Percentiles rank a stretch among this genome's conserved stretches.
phyloP scores from a whole-genome alignment of 2,329 filamentous ascomycete species.

The Exophiala aquamarina region DNA sequence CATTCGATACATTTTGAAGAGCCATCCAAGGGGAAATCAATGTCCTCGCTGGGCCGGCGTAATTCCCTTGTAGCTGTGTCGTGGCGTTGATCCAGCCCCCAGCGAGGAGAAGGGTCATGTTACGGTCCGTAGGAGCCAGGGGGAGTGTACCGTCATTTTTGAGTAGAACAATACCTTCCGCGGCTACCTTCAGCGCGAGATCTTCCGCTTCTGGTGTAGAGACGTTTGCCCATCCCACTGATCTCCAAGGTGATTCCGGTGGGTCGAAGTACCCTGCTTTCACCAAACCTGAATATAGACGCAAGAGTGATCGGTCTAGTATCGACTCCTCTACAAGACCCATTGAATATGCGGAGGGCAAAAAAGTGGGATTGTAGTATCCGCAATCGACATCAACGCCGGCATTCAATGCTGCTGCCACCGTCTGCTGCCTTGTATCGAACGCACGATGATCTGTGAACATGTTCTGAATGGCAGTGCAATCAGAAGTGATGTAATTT shows the following conservation, averaged over 20 bases:
- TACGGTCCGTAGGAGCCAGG: conserved; percentile 40
- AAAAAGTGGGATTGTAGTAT: conserved; percentile 44
- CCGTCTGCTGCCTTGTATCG: conserved; percentile 42
- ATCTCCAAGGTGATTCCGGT: conserved; percentile 44
- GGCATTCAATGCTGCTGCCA: conserved; percentile 48
- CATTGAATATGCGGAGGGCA: conserved; percentile 43
- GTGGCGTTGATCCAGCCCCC: conserved; percentile 60
- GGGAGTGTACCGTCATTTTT: conserved; percentile 55
- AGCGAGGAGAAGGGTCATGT: conserved; percentile 44
- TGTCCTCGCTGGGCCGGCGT: conserved; percentile 55
- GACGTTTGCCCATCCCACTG: conserved; percentile 56
- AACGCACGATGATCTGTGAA: conserved; percentile 40
- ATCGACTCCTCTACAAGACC: conserved; percentile 45
- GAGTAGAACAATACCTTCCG: conserved; percentile 49
- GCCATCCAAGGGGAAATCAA: conserved; percentile 54
- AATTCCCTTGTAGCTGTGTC: conserved; percentile 59
- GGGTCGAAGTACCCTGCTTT: conserved; percentile 54
- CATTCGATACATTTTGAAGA: conserved; percentile 43
- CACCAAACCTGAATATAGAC: conserved; percentile 51
- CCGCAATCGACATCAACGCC: conserved; percentile 57
- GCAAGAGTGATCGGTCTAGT: conserved; percentile 47
- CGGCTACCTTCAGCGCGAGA: conserved; percentile 55
- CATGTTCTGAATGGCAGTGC: conserved; percentile 61
- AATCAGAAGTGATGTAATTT: conserved; percentile 66
- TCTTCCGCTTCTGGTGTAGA: conserved; percentile 53